Evolutionary conservation across 352 stramenopile genomes (phyloP), one percentile per base, ranked within the genome.

Genomic region (Phytophthora multivora): DNA sequence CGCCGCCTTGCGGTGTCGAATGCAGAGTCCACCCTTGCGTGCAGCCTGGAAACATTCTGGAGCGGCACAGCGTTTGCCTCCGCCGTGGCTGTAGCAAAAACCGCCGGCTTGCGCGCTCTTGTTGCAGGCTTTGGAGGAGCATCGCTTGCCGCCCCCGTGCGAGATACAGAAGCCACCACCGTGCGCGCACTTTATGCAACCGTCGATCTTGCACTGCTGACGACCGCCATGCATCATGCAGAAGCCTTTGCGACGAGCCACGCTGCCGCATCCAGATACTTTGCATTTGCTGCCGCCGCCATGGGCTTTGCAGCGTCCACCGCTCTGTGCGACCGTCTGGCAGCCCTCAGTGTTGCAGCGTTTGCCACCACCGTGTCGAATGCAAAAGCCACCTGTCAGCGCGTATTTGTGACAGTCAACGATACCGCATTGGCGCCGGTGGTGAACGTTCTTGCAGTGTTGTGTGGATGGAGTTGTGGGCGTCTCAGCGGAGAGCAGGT

Each of bases 261-360:
- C 79, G 30, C 73, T 90, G 28, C 51, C 53, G 50, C 84, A 93
- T 25, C 66, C 66, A 7, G 43, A n/a, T 9, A 81, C 47, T 61
- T 84, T 82, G 77, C 88, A 96, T 51, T 89, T 90, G 63, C 86
- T 93, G 33, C 88, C 88, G 23, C 88, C 88, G 28, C 88, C 88
- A 38, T 96, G 88, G 12, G 83, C 81, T 59, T 91, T 95, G 74
- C 88, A 96, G 4, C 83, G 71, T 2, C 88, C 88, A 2, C 88
- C 86, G 55, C 84, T 90, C 51, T 95, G 82, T 8, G 87, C 86
- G 8, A 90, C 83, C 0, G 87, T 95, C 30, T 73, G 63, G 43
- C 86, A 94, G 23, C 74, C 62, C 1, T 76, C 64, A 11, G 68
- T 62, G 42, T 66, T 85, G 65, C 86, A 94, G 5, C 79, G 83